Conservation (phyloP, 2,329 filamentous ascomycete genomes). For the Mycosphaerella sp. region DNA sequence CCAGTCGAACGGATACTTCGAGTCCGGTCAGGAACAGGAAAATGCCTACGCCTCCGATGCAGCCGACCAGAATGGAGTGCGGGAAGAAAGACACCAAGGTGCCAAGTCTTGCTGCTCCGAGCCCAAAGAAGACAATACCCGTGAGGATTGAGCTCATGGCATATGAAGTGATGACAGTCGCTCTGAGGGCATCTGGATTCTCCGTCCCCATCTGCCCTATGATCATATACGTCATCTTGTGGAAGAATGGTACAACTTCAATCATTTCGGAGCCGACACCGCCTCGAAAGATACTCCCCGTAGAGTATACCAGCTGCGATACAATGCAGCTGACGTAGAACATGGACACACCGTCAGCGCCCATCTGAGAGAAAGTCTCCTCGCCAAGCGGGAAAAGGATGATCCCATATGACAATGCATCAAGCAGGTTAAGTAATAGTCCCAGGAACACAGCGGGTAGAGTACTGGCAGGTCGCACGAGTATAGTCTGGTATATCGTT, state of each 20-base stretch:
- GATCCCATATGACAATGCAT: constrained; percentile 95
- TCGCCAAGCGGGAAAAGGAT: constrained; percentile 79
- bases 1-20: constrained; percentile 83
- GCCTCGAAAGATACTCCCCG: constrained; percentile 81
- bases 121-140: constrained; percentile 82
- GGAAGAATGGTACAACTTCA: constrained; percentile 97
- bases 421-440: constrained; percentile 82
- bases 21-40: constrained; percentile 88
- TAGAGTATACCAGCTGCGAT: constrained; percentile 84
- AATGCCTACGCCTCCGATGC: constrained; percentile 94
- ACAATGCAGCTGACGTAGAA: constrained; percentile 98
- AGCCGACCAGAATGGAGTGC: constrained; percentile 90
- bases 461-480: constrained; percentile 63
- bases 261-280: constrained; percentile 96
- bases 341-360: constrained; percentile 92
- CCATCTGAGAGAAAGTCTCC: constrained; percentile 75
- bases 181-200: constrained; percentile 77
- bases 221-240: constrained; percentile 94
- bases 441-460: constrained; percentile 85
- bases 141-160: constrained; percentile 86
- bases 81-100: constrained; percentile 96
- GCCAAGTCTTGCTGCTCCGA: constrained; percentile 80
- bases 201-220: constrained; percentile 70
- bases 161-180: constrained; percentile 89
- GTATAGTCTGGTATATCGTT: constrained; percentile 56